These are phyloP conservation scores for Xanthoceras sorbifolium DNA, from an alignment of 345 rosid genomes.

Conservation along the genomic window DNA sequence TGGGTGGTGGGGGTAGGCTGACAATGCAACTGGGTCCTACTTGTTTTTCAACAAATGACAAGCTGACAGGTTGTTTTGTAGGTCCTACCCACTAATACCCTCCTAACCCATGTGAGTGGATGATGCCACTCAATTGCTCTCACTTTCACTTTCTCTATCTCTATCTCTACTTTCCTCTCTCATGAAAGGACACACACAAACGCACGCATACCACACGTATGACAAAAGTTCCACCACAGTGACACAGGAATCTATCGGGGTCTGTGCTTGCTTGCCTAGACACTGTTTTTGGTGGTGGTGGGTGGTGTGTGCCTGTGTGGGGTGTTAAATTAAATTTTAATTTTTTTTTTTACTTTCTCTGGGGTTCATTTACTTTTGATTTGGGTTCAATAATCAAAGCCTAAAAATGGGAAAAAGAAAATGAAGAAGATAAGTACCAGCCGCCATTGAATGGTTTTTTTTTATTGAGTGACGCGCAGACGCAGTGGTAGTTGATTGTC, in stretches of 20 bases:
- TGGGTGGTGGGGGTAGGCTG: conserved; percentile 28
- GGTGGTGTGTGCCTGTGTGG: no score
- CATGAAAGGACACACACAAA: conserved; percentile 24
- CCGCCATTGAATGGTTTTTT: no score
- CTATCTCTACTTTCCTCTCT: neutral
- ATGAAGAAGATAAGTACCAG: no score
- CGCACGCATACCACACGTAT: conserved; percentile 21
- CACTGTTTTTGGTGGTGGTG: neutral
- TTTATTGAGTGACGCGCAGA: no score
- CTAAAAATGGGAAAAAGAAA: no score
- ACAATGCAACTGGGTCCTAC: conserved; percentile 23
- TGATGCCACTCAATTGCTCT: conserved; percentile 13
- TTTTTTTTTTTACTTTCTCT: no score
- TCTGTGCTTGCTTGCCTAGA: conserved; percentile 9
- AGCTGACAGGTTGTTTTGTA: conserved; percentile 38
- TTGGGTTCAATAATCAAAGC: conserved; percentile 8
- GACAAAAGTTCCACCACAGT: conserved; percentile 23
- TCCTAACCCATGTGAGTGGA: conserved; percentile 44
- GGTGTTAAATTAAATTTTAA: no score
- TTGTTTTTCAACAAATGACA: neutral
- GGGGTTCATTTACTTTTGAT: neutral
- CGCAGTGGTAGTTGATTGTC: no score
- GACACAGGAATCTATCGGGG: conserved; percentile 36
- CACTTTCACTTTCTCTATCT: neutral
- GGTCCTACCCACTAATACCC: conserved; percentile 23